A percentile compares a stretch with the other conserved stretches of the same genome.
These are phyloP conservation scores for Mycothermus thermophilus DNA, from an alignment of 495 filamentous ascomycete genomes.

Conservation along the genomic window DNA sequence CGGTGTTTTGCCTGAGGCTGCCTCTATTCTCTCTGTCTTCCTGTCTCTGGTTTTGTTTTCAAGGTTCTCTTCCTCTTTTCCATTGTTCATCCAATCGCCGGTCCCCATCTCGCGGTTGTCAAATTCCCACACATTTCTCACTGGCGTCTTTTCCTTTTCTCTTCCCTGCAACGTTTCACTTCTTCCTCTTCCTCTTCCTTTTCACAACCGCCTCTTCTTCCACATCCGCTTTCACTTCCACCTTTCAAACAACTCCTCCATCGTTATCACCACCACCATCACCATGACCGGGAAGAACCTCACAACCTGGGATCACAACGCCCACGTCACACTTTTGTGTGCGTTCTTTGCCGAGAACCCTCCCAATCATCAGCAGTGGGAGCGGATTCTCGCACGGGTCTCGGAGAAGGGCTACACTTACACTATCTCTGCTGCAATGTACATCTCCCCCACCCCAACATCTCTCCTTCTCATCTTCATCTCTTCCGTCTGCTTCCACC, in stretches of 20 bases:
- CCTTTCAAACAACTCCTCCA: not conserved
- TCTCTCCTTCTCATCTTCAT: not conserved
- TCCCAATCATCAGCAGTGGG: conserved; percentile 12
- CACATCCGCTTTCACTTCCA: not conserved
- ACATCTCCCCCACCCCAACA: conserved; percentile 1
- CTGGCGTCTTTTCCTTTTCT: not conserved
- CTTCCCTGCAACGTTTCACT: not conserved
- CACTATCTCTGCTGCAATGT: conserved; percentile 17
- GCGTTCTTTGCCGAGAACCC: conserved; percentile 14
- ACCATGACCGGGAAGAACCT: conserved; percentile 4
- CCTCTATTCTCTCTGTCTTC: no score
- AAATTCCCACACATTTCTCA: not conserved
- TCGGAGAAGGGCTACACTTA: conserved; percentile 16
- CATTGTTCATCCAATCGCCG: not conserved
- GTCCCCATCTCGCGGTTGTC: not conserved
- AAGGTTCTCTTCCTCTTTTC: not conserved
- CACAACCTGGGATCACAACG: conserved; percentile 21
- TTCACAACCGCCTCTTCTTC: not conserved
- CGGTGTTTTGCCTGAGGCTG: no score
- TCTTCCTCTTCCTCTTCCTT: not conserved
- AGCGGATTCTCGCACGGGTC: conserved; percentile 8
- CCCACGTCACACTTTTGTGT: conserved; percentile 21
- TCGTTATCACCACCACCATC: no score
- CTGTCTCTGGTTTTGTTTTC: not conserved
- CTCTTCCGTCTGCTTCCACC: conserved; percentile 1